Evolutionary conservation across 805 yeast species (phyloP).

Genomic region (Suhomyces sp.): DNA sequence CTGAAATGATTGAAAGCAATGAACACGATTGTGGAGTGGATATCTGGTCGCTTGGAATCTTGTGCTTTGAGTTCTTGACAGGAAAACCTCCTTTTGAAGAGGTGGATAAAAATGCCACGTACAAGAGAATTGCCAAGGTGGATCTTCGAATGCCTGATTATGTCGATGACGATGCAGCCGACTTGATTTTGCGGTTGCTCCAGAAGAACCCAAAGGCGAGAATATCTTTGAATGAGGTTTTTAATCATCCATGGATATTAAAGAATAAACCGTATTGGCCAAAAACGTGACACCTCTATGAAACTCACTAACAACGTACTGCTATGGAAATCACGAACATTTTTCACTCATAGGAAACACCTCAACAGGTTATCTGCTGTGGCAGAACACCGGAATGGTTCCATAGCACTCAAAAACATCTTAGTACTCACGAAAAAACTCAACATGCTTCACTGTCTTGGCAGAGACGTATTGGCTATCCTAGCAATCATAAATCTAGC

Average conservation of each 20-base stretch:
- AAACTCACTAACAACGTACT: no score
- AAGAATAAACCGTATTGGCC: slow-evolving; percentile 66
- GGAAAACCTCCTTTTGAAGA: slow-evolving; percentile 95
- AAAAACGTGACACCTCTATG: not conserved
- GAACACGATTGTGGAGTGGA: slow-evolving; percentile 80
- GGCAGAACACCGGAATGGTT: no score
- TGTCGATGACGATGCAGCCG: slow-evolving; percentile 72
- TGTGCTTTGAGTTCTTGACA: slow-evolving; percentile 79
- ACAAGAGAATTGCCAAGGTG: slow-evolving; percentile 72
- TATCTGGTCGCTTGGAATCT: slow-evolving; percentile 88
- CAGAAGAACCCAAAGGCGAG: slow-evolving; percentile 70
- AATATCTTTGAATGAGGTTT: slow-evolving; percentile 56
- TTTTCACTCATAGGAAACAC: no score
- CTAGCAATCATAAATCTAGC: no score
- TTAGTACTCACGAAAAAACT: no score
- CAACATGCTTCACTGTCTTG: no score
- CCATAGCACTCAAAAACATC: no score
- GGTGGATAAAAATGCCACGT: slow-evolving; percentile 70
- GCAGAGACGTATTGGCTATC: no score
- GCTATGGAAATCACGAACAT: no score
- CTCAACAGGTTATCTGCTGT: no score
- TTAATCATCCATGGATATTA: slow-evolving; percentile 79
- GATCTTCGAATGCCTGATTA: slow-evolving; percentile 71
- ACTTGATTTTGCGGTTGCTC: slow-evolving; percentile 62
- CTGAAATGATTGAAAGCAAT: slow-evolving; percentile 86